A percentile compares a stretch with the other conserved stretches of the same genome.
Evolutionary conservation across 1,284 basidiomycete species (phyloP).

Genomic region (Cutaneotrichosporon cutaneum): DNA sequence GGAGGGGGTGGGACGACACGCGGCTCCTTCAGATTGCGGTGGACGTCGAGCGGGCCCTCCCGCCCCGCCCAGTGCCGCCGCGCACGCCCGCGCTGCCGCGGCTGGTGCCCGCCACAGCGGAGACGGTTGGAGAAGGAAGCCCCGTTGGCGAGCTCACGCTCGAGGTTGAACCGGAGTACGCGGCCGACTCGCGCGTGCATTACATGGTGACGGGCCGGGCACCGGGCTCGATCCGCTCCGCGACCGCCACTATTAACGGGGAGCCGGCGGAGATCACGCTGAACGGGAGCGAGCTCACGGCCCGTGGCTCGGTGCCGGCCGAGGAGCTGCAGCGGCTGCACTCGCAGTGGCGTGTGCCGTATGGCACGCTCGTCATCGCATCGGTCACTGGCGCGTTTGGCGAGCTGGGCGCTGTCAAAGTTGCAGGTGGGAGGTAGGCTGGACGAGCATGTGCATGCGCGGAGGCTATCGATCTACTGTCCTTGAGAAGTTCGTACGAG

Average conservation of each 20-base stretch:
- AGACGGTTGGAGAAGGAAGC: neutral
- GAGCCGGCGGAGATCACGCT: neutral
- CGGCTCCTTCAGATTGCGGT: slow-evolving; percentile 6
- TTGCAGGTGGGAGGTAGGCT: slow-evolving; percentile 3
- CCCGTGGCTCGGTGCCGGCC: neutral
- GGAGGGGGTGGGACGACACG: slow-evolving; percentile 15
- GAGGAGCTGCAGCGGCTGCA: slow-evolving; percentile 9
- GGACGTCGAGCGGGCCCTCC: neutral
- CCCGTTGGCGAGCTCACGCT: neutral
- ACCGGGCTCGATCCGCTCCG: neutral
- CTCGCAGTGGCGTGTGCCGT: slow-evolving; percentile 14
- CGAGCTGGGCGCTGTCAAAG: slow-evolving; percentile 1
- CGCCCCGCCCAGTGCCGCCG: neutral
- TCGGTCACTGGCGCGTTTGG: neutral
- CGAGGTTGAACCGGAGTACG: neutral
- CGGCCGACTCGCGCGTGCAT: neutral
- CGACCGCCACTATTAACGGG: slow-evolving; percentile 11
- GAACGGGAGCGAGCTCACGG: neutral
- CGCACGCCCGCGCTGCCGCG: slow-evolving; percentile 5
- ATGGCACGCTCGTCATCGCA: slow-evolving; percentile 11
- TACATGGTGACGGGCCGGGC: neutral
- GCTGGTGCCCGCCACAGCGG: neutral
- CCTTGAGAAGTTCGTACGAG: no score
- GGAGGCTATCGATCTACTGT: neutral
- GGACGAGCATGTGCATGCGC: neutral